Percentiles rank a stretch among this genome's conserved stretches.
phyloP scores from a whole-genome alignment of 345 rosid species.

The Abelmoschus esculentus region DNA sequence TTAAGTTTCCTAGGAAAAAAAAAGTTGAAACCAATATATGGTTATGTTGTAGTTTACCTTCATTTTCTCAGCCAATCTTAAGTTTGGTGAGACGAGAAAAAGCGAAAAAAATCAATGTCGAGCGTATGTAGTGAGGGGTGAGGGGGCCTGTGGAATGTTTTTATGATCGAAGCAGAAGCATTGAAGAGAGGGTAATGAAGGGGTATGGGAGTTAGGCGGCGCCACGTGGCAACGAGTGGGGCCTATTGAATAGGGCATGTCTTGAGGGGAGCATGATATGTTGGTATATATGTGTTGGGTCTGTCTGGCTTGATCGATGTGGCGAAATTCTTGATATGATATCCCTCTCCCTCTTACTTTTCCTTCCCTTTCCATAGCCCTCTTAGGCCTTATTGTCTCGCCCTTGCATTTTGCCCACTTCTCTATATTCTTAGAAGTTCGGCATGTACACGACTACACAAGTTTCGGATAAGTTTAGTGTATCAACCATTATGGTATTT shows the following conservation, averaged over 20 bases:
- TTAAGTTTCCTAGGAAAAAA: too few species aligned
- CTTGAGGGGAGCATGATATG: conserved; percentile 34
- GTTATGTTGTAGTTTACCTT: conserved; percentile 30
- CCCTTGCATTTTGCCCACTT: too few species aligned
- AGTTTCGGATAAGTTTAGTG: too few species aligned
- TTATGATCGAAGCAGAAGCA: neutral
- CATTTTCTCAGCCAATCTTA: conserved; percentile 26
- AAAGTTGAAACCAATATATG: neutral
- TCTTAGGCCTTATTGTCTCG: too few species aligned
- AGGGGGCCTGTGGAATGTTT: too few species aligned
- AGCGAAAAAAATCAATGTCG: neutral
- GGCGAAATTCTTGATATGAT: conserved; percentile 28
- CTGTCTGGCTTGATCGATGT: conserved; percentile 43
- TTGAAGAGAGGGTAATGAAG: neutral
- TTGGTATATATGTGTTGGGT: conserved; percentile 28
- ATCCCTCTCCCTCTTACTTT: neutral
- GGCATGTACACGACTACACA: too few species aligned
- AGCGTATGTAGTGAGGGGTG: neutral
- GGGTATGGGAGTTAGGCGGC: conserved; percentile 2
- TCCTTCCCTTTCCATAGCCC: too few species aligned
- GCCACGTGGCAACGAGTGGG: conserved; percentile 44
- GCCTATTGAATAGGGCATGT: conserved; percentile 15
- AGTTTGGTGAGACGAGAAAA: conserved; percentile 10
- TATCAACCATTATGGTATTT: too few species aligned
- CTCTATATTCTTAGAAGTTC: too few species aligned